These are phyloP conservation scores for Sanghuangporus baumii DNA, from an alignment of 1,284 basidiomycete genomes.

Conservation along the genomic window DNA sequence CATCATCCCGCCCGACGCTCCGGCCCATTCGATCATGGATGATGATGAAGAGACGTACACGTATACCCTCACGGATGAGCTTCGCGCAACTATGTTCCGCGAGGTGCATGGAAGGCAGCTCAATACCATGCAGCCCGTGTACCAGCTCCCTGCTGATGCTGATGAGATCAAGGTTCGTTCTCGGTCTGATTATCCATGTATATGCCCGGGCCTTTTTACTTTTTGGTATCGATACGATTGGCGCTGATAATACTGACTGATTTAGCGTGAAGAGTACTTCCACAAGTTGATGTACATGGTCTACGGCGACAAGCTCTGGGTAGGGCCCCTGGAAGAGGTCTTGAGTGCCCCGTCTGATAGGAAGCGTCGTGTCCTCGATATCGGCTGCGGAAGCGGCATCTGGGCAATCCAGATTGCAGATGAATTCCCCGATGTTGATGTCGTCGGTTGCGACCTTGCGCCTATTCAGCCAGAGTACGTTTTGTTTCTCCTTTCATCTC, in stretches of 20 bases:
- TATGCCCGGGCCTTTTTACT: background rate
- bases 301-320: slow-evolving; percentile 54
- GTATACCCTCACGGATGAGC: slow-evolving; percentile 19
- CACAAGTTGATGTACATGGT: slow-evolving; percentile 61
- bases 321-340: slow-evolving; percentile 53
- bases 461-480: slow-evolving; percentile 61
- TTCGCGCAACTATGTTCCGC: slow-evolving; percentile 18
- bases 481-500: slow-evolving; percentile 1
- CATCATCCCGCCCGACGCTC: slow-evolving; percentile 6
- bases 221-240: background rate
- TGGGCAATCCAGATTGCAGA: slow-evolving; percentile 68
- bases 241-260: background rate
- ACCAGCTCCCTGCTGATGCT: slow-evolving; percentile 24
- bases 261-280: slow-evolving; percentile 53
- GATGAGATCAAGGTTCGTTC: slow-evolving; percentile 23
- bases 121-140: slow-evolving; percentile 20
- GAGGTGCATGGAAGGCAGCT: slow-evolving; percentile 19
- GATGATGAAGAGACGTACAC: slow-evolving; percentile 15
- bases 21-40: background rate
- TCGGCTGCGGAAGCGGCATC: slow-evolving; percentile 58
- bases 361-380: slow-evolving; percentile 47
- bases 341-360: slow-evolving; percentile 30
- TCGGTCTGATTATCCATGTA: background rate
- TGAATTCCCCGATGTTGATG: slow-evolving; percentile 59
- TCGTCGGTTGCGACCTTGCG: slow-evolving; percentile 63